phyloP scores from a whole-genome alignment of 192 early-diverging fungal genomes.

The Rhizoclosmatium globosum region DNA sequence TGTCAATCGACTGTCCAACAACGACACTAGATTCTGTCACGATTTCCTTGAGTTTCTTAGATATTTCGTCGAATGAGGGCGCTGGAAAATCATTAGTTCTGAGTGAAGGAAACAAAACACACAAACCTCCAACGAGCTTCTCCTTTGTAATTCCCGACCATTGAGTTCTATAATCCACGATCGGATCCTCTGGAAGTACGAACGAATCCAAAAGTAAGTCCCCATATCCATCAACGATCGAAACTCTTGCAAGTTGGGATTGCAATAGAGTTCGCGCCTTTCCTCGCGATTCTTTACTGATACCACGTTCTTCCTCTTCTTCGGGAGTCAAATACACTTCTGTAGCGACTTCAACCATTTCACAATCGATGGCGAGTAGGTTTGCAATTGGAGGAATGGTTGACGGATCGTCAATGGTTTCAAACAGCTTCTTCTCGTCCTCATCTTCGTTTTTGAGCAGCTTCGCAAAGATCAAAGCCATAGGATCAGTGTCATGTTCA shows the following conservation, averaged over 20 bases:
- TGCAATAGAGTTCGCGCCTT: slow-evolving; percentile 60
- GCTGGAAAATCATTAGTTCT: slow-evolving; percentile 19
- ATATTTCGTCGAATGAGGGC: slow-evolving; percentile 17
- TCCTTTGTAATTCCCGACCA: slow-evolving; percentile 84
- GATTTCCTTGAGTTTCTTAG: slow-evolving; percentile 58
- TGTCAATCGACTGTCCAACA: slow-evolving; percentile 85
- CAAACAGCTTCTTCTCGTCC: neutral
- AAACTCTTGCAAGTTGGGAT: slow-evolving; percentile 83
- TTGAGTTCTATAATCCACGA: slow-evolving; percentile 87
- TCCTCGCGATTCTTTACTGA: neutral
- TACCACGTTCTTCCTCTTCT: neutral
- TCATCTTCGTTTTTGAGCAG: neutral
- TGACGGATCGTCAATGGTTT: neutral
- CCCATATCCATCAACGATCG: slow-evolving; percentile 87
- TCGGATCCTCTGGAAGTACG: slow-evolving; percentile 76
- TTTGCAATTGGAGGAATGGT: neutral
- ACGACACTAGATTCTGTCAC: slow-evolving; percentile 72
- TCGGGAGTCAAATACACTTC: neutral
- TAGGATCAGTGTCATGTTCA: neutral
- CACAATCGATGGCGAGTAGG: slow-evolving; percentile 39
- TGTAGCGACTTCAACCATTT: slow-evolving; percentile 36
- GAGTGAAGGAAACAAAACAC: neutral
- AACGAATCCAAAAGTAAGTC: slow-evolving; percentile 80
- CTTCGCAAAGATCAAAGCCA: neutral
- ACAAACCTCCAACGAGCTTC: slow-evolving; percentile 59